These are phyloP conservation scores for Pholiota conissans DNA, from an alignment of 768 basidiomycete genomes.

Conservation along the genomic window DNA sequence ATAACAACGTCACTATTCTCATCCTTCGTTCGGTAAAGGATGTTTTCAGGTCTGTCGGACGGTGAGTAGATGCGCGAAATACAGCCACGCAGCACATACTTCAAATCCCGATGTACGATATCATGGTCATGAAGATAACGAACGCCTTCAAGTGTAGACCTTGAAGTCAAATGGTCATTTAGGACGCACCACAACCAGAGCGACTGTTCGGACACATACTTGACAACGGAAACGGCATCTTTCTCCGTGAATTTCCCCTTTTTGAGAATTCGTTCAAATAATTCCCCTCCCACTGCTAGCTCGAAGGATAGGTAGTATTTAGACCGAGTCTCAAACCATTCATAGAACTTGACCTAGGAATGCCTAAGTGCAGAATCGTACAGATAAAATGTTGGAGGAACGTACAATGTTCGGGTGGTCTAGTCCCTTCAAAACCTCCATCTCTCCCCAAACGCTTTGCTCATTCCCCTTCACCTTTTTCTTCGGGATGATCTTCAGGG, in stretches of 20 bases:
- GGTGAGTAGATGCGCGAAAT: slow-evolving; percentile 2
- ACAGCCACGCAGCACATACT: slow-evolving; percentile 43
- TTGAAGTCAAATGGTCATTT: slow-evolving; percentile 29
- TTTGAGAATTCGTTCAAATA: slow-evolving; percentile 85
- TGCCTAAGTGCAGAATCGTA: background rate
- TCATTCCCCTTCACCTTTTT: slow-evolving; percentile 95
- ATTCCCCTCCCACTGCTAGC: slow-evolving; percentile 90
- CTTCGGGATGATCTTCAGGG: slow-evolving; percentile 90
- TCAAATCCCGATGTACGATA: slow-evolving; percentile 96
- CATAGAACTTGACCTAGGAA: slow-evolving; percentile 87
- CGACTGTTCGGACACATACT: slow-evolving; percentile 41
- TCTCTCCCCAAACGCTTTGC: slow-evolving; percentile 86
- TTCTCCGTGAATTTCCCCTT: slow-evolving; percentile 92
- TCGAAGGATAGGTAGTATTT: slow-evolving; percentile 98
- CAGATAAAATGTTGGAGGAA: background rate
- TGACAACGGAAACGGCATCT: slow-evolving; percentile 79
- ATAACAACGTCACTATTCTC: slow-evolving; percentile 87
- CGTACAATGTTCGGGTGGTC: slow-evolving; percentile 90
- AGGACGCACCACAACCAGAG: background rate
- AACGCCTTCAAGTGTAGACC: slow-evolving; percentile 83
- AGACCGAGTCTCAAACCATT: slow-evolving; percentile 92
- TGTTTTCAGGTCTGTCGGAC: slow-evolving; percentile 84
- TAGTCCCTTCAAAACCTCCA: slow-evolving; percentile 87
- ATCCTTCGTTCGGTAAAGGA: slow-evolving; percentile 82
- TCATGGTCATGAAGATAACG: slow-evolving; percentile 88